Conservation (phyloP, 331 rosid genomes). For the Quercus phellos region DNA sequence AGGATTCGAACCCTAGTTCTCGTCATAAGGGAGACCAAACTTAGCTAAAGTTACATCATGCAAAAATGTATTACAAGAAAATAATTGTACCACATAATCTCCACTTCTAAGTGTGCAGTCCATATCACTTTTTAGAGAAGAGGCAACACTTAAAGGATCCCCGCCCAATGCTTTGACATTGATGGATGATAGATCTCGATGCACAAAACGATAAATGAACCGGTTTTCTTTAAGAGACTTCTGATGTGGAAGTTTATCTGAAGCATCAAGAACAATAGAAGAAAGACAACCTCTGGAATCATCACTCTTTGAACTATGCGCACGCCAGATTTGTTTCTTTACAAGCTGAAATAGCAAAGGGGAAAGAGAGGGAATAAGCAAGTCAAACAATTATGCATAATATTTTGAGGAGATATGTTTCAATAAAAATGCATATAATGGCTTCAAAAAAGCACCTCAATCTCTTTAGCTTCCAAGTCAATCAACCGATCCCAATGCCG, state of each 20-base stretch:
- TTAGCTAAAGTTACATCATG: not conserved
- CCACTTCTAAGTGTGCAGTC: conserved; percentile 63
- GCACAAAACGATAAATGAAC: conserved; percentile 61
- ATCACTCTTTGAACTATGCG: conserved; percentile 41
- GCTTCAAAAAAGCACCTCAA: conserved; percentile 55
- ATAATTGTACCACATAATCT: conserved; percentile 68
- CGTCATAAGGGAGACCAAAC: not conserved
- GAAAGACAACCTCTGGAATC: conserved; percentile 43
- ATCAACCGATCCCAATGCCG: conserved; percentile 81
- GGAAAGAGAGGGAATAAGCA: not conserved
- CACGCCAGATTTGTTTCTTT: conserved; percentile 66
- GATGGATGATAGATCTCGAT: conserved; percentile 26
- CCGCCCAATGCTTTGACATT: conserved; percentile 32
- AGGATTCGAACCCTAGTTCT: too few species aligned
- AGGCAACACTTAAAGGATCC: conserved; percentile 20
- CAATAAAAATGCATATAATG: not conserved
- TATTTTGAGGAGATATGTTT: not conserved
- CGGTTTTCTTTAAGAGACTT: conserved; percentile 46
- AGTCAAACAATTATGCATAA: conserved; percentile 9
- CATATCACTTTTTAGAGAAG: conserved; percentile 38
- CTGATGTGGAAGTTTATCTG: conserved; percentile 39
- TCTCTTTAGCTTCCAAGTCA: conserved; percentile 84
- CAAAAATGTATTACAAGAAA: not conserved
- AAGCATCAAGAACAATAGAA: conserved; percentile 63
- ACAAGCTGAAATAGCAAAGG: conserved; percentile 44